Evolutionary conservation across 306 rosid species (phyloP), one percentile per base, ranked within the genome.

Genomic region (Quercus aquifolioides): DNA sequence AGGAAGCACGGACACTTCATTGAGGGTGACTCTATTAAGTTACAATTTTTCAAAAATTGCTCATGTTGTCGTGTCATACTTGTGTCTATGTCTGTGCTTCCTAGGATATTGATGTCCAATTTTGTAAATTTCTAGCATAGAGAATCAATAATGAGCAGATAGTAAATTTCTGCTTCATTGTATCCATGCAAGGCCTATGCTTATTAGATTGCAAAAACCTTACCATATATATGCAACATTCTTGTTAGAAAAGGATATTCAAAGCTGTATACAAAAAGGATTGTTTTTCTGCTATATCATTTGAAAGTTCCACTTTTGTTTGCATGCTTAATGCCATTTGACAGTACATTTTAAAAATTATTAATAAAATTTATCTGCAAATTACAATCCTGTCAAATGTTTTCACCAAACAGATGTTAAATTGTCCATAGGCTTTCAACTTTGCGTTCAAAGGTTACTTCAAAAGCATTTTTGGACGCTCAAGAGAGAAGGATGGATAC

Each of bases 381-480:
- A 60, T 72, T 83, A 25, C 71, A 43, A 58, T 85, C 86, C 84
- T 77, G 76, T 85, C 79, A 83, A 86, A 71, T 81, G 54, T 71
- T 75, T 84, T 88, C 78, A 91, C 89, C 90, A 82, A 80, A 89
- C 83, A 83, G 90, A 79, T 71, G 84, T 91, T 93, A 81, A 89
- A 88, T 90, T 92, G 87, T 85, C 83, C 88, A 83, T 91, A 95
- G 98, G 99, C 98, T 79, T 93, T 90, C 99, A 95, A 95, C 94
- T 95, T 95, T 90, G 99, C 99, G 52, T 95, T 95, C 87, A 95
- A 91, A 87, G 99, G 94, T 87, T 95, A 95, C 92, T 95, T 93
- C 94, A 95, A 91, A 89, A 85, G 89, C 79, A 86, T 89, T 73
- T 89, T 93, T 78, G 97, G 98, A 81, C 73, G 76, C 80, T 95